These are phyloP conservation scores for Hericium rajendrae DNA, from an alignment of 768 basidiomycete genomes.

Conservation along the genomic window DNA sequence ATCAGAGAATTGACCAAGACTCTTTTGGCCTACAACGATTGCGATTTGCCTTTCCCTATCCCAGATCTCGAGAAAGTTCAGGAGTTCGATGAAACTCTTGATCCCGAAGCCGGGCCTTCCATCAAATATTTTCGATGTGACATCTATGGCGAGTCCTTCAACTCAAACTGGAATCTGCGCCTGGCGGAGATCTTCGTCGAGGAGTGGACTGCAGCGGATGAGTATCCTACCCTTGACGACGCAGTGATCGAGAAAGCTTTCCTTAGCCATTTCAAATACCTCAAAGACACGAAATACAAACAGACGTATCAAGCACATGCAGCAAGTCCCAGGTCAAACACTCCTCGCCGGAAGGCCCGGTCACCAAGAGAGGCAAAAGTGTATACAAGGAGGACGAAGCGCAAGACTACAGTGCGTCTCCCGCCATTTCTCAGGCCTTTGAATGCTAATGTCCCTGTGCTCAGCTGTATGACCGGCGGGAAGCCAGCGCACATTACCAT, in stretches of 20 bases:
- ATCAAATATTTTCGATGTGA: background rate
- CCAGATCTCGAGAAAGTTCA: background rate
- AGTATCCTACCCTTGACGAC: background rate
- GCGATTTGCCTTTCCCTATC: background rate
- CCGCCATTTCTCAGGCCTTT: background rate
- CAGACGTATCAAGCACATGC: background rate
- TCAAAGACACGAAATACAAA: background rate
- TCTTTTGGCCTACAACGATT: background rate
- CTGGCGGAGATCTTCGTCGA: background rate
- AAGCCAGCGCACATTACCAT: background rate
- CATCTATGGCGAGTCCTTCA: background rate
- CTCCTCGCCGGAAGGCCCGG: background rate
- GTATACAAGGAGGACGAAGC: background rate
- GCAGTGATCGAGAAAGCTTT: background rate
- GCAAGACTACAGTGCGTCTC: background rate
- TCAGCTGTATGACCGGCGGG: background rate
- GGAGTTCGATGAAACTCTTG: background rate
- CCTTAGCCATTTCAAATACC: background rate
- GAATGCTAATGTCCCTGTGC: background rate
- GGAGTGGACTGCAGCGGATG: background rate
- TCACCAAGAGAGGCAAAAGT: background rate
- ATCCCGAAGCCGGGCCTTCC: background rate
- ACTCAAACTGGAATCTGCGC: background rate
- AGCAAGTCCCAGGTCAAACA: background rate
- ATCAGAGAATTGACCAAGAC: background rate